phyloP scores from a whole-genome alignment of 2,329 filamentous ascomycete genomes.

The Colletotrichum spinosum region DNA sequence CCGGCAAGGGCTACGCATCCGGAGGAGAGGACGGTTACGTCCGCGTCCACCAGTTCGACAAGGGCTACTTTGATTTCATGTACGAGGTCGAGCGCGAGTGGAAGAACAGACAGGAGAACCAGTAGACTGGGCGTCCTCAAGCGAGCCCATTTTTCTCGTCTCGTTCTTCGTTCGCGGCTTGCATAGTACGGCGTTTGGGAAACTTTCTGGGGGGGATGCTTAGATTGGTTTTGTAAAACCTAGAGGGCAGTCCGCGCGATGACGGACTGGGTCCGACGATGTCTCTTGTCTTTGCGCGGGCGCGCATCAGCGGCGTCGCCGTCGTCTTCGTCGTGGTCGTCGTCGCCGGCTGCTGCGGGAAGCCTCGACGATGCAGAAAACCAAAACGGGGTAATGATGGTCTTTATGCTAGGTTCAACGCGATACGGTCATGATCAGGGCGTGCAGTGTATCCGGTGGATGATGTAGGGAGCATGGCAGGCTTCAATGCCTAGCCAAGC shows the following conservation, averaged over 20 bases:
- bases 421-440: conserved; percentile 26
- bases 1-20: conserved; percentile 91
- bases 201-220: conserved; percentile 37
- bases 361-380: conserved; percentile 30
- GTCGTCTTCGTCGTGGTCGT: background rate
- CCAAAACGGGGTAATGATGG: conserved; percentile 34
- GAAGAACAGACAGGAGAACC: conserved; percentile 52
- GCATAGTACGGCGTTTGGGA: conserved; percentile 57
- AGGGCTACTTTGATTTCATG: conserved; percentile 97
- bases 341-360: conserved; percentile 1
- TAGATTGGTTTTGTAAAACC: conserved; percentile 39
- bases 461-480: too few species aligned
- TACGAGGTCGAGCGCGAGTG: conserved; percentile 97
- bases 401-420: conserved; percentile 30
- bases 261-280: conserved; percentile 31
- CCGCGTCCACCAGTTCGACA: conserved; percentile 98
- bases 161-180: conserved; percentile 48
- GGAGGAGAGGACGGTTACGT: conserved; percentile 99
- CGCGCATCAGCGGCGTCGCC: background rate
- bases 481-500: too few species aligned
- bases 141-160: conserved; percentile 27
- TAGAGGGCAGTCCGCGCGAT: conserved; percentile 37
- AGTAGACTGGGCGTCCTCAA: conserved; percentile 22
- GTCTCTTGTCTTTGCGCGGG: conserved; percentile 18
- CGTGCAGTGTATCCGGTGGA: background rate